Conservation (phyloP, 257 asterid species). For the Rehmannia glutinosa region DNA sequence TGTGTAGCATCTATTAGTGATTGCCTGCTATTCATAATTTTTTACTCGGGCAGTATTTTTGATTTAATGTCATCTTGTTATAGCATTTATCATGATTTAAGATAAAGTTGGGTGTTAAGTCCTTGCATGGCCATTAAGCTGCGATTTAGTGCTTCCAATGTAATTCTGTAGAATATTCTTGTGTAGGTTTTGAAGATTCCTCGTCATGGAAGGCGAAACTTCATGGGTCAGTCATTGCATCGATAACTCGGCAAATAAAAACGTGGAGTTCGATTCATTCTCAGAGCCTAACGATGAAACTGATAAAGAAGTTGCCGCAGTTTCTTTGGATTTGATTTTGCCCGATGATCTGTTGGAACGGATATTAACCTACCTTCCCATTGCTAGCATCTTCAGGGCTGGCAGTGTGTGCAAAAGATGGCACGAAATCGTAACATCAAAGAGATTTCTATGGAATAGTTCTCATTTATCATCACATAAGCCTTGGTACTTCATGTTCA, state of each 20-base stretch:
- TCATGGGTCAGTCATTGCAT: slow-evolving; percentile 76
- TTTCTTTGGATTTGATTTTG: slow-evolving; percentile 58
- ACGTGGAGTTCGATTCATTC: slow-evolving; percentile 33
- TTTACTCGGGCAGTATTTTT: background rate
- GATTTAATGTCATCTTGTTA: background rate
- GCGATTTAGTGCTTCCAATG: too few species aligned
- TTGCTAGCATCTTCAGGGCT: slow-evolving; percentile 76
- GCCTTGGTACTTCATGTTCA: slow-evolving; percentile 98
- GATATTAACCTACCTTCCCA: slow-evolving; percentile 70
- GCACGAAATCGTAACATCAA: slow-evolving; percentile 69
- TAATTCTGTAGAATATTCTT: background rate
- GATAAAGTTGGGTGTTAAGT: background rate
- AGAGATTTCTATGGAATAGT: slow-evolving; percentile 61
- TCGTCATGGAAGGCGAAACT: slow-evolving; percentile 72
- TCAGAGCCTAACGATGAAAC: slow-evolving; percentile 45
- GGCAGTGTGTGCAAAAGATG: slow-evolving; percentile 81
- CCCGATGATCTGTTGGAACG: slow-evolving; percentile 91
- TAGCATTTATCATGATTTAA: background rate
- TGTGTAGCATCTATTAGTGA: background rate
- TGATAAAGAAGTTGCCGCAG: slow-evolving; percentile 35
- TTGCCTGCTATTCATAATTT: background rate
- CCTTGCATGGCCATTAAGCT: too few species aligned
- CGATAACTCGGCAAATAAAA: slow-evolving; percentile 21
- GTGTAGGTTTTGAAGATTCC: slow-evolving; percentile 25
- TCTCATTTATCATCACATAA: slow-evolving; percentile 40